Evolutionary conservation across 2,329 filamentous ascomycete genomes (phyloP), one percentile per base, ranked within the genome.

Genomic region (Exserohilum turcica): DNA sequence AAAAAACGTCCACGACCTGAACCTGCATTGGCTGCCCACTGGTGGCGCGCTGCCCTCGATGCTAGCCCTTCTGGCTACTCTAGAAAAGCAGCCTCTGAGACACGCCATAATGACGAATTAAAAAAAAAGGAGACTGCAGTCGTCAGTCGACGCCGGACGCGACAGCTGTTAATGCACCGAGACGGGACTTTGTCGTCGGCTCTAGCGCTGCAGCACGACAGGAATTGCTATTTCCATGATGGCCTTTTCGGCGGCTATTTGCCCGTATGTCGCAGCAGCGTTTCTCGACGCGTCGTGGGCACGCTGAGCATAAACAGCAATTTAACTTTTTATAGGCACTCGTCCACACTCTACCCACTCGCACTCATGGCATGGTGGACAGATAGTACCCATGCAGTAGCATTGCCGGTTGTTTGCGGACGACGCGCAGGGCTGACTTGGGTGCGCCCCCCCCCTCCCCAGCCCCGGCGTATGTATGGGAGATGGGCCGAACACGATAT

Each of bases 191-290:
- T 21, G 21, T 46, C 27, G 47, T 57, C 44, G 40, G 19, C 47
- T 42, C 89, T 42, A 49, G 57, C 42, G 57, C 48, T 43, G 58
- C 57, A 37, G 57, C 60, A 56, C 54, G 27, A 28, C 36, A 27
- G 40, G 55, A 51, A 50, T 46, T 43, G 53, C 49, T 28, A 54
- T 56, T 43, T 50, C 58, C 28, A 37, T 27, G 21, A n/a, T n/a
- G 44, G 31, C 50, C n/a, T n/a, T 24, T 29, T 52, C 63, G 48
- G 47, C 59, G 56, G 63, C 37, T 60, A 61, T 64, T 63, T 45
- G 58, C 43, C 49, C 52, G 48, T 43, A 27, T 42, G 48, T 52
- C 52, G 52, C 48, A 10, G 45, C 39, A 29, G 33, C 56, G 58
- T 61, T 57, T 61, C 28, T 55, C 55, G 57, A 61, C 63, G 67